phyloP scores from a whole-genome alignment of 2,329 filamentous ascomycete species.

The Elsinoe fawcettii region DNA sequence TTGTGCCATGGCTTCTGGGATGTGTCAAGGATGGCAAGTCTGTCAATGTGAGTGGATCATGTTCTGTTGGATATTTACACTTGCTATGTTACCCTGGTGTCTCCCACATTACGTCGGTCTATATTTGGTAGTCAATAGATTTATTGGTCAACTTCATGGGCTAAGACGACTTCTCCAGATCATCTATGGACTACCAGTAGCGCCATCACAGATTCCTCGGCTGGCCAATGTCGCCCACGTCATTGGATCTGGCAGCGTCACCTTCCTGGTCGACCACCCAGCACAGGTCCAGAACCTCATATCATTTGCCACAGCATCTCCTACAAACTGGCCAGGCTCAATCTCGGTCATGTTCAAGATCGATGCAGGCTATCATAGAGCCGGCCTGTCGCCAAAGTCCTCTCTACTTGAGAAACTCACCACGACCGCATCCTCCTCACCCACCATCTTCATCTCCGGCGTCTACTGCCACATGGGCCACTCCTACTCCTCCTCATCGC shows the following conservation, averaged over 20 bases:
- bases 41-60: conserved; percentile 46
- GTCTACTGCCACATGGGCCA: conserved; percentile 68
- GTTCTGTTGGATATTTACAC: neutral
- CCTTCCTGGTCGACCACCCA: conserved; percentile 62
- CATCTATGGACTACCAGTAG: conserved; percentile 64
- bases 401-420: conserved; percentile 42
- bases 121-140: neutral
- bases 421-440: conserved; percentile 40
- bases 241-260: conserved; percentile 51
- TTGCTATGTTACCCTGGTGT: too few species aligned
- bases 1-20: conserved; percentile 53
- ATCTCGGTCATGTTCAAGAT: conserved; percentile 63
- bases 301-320: conserved; percentile 30
- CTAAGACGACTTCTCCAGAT: conserved; percentile 36
- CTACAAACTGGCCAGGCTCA: conserved; percentile 32
- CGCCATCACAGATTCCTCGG: conserved; percentile 52
- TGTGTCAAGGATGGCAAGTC: conserved; percentile 47
- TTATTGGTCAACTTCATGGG: neutral
- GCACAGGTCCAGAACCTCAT: conserved; percentile 50
- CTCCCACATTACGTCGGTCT: too few species aligned
- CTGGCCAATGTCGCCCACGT: conserved; percentile 49
- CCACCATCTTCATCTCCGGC: conserved; percentile 46
- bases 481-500: conserved; percentile 53
- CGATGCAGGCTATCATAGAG: conserved; percentile 64
- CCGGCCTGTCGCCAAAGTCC: conserved; percentile 53